Conservation (phyloP, 2,329 filamentous ascomycete genomes). For the Huntiella decipiens region DNA sequence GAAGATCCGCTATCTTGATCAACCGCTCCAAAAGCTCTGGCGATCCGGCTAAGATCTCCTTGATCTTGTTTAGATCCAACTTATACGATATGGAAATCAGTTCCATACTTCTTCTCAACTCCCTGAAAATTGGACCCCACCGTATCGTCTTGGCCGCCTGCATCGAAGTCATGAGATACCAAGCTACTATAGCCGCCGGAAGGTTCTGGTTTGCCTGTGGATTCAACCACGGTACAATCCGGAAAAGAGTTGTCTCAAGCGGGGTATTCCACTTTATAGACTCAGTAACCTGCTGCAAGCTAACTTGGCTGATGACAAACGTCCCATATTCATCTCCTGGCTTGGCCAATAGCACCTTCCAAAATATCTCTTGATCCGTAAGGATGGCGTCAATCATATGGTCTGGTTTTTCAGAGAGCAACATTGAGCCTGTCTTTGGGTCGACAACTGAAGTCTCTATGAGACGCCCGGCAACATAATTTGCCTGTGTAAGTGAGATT, state of each 20-base stretch:
- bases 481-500: slow-evolving; percentile 6
- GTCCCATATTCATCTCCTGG: not conserved
- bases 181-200: slow-evolving; percentile 6
- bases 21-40: not conserved
- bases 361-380: slow-evolving; percentile 9
- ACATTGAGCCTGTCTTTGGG: not conserved
- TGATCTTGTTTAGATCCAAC: not conserved
- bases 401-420: not conserved
- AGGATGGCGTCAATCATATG: not conserved
- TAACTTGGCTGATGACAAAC: not conserved
- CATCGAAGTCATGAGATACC: slow-evolving; percentile 8
- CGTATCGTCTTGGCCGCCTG: not conserved
- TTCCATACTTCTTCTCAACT: not conserved
- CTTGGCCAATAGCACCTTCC: slow-evolving; percentile 2
- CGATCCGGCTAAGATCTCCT: not conserved
- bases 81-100: too few relatives aligned
- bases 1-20: not conserved
- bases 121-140: not conserved
- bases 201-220: not conserved
- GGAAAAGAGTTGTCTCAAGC: slow-evolving; percentile 2
- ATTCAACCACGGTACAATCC: slow-evolving; percentile 4
- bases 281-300: too few relatives aligned
- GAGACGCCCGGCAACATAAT: not conserved
- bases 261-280: too few relatives aligned
- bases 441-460: not conserved